phyloP scores from a whole-genome alignment of 2,329 filamentous ascomycete species.

The Dactylellina leptospora region DNA sequence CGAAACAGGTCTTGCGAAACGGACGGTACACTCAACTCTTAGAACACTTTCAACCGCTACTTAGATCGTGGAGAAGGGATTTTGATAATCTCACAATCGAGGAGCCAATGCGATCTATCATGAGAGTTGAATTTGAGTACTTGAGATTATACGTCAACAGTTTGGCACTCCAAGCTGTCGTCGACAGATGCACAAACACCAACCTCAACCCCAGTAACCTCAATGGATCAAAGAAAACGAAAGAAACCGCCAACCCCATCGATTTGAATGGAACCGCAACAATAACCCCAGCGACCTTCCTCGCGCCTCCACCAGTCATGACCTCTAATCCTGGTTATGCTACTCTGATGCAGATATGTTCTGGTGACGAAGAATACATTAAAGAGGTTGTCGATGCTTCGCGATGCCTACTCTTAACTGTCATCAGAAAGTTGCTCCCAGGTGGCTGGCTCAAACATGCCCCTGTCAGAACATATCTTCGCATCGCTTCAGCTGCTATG shows the following conservation, averaged over 20 bases:
- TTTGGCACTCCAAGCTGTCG: constrained; percentile 89
- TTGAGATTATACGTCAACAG: constrained; percentile 95
- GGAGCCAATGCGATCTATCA: constrained; percentile 74
- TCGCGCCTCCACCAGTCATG: constrained; percentile 67
- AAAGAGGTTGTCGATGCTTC: constrained; percentile 80
- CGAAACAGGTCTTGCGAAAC: constrained; percentile 85
- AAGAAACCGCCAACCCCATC: constrained; percentile 58
- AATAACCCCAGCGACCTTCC: constrained; percentile 70
- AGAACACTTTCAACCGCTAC: constrained; percentile 79
- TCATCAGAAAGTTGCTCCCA: constrained; percentile 78
- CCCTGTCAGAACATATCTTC: constrained; percentile 83
- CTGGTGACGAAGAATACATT: constrained; percentile 76
- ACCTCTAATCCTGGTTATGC: constrained; percentile 69
- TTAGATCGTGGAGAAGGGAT: constrained; percentile 80
- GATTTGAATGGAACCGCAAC: constrained; percentile 58
- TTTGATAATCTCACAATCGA: constrained; percentile 80
- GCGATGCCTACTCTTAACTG: constrained; percentile 77
- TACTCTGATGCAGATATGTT: constrained; percentile 60
- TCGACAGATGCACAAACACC: constrained; percentile 78
- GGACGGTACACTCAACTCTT: constrained; percentile 84
- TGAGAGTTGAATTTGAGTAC: constrained; percentile 95
- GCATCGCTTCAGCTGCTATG: constrained; percentile 85
- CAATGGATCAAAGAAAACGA: constrained; percentile 58
- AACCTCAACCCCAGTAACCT: constrained; percentile 69
- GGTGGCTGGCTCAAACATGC: constrained; percentile 81